These are phyloP conservation scores for Veloboletus limbatus DNA, from an alignment of 1,284 basidiomycete genomes.

Conservation along the genomic window DNA sequence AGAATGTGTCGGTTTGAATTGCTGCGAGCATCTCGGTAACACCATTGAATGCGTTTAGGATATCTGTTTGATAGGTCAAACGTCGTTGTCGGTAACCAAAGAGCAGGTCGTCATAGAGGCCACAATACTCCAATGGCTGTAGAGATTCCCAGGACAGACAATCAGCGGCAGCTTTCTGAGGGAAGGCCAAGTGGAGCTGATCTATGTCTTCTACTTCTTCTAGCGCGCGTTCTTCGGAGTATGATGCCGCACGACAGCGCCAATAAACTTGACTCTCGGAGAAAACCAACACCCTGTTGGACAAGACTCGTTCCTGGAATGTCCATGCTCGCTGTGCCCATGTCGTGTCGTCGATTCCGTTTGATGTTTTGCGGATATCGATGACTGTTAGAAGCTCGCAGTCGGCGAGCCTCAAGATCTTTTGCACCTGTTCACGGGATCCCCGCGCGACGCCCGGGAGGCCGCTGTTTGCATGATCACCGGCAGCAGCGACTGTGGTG, in stretches of 20 bases:
- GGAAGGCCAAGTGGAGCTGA: slow-evolving; percentile 1
- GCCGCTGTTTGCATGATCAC: slow-evolving; percentile 17
- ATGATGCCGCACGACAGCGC: slow-evolving; percentile 12
- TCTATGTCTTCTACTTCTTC: slow-evolving; percentile 4
- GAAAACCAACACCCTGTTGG: slow-evolving; percentile 20
- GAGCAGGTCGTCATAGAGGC: slow-evolving; percentile 6
- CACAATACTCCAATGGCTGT: neutral
- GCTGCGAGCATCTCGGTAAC: slow-evolving; percentile 11
- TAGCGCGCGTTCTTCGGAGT: slow-evolving; percentile 17
- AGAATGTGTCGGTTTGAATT: slow-evolving; percentile 16
- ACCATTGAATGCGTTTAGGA: slow-evolving; percentile 19
- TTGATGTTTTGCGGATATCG: neutral
- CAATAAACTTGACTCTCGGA: slow-evolving; percentile 21
- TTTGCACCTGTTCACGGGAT: slow-evolving; percentile 11
- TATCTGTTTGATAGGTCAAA: slow-evolving; percentile 17
- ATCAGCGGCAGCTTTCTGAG: neutral
- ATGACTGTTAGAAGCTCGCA: slow-evolving; percentile 14
- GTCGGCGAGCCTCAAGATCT: slow-evolving; percentile 5
- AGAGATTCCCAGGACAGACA: slow-evolving; percentile 5
- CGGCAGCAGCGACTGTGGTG: slow-evolving; percentile 22
- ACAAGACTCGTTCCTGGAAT: slow-evolving; percentile 23
- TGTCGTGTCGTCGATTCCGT: slow-evolving; percentile 5
- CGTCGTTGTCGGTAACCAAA: slow-evolving; percentile 12
- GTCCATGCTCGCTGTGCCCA: slow-evolving; percentile 24
- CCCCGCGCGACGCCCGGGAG: slow-evolving; percentile 9